A percentile compares a stretch with the other conserved stretches of the same genome.
Conservation (phyloP, 148 eudicot species). For the Polygonum aviculare region DNA sequence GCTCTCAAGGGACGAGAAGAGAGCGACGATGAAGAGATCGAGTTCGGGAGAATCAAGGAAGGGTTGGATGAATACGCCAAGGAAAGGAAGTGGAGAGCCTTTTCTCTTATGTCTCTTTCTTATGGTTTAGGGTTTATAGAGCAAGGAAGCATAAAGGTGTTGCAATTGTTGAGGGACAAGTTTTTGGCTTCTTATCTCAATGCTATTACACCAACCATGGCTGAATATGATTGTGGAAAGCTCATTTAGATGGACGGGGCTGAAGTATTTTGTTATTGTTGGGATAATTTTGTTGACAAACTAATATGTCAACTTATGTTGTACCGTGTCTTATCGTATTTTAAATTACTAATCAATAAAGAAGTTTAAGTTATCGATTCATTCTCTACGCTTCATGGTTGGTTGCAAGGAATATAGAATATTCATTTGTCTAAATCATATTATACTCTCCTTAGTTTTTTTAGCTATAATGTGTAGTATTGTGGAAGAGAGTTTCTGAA, state of each 20-base stretch:
- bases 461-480: too few species aligned
- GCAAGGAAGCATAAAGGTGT: slow-evolving; percentile 22
- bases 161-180: slow-evolving; percentile 31
- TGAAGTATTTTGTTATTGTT: too few species aligned
- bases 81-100: slow-evolving; percentile 40
- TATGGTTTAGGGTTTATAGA: slow-evolving; percentile 34
- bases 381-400: too few species aligned
- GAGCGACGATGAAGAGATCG: slow-evolving; percentile 7
- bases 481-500: too few species aligned
- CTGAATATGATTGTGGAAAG: slow-evolving; percentile 40
- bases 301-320: too few species aligned
- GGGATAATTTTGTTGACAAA: too few species aligned
- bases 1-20: slow-evolving; percentile 1
- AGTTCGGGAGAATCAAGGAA: slow-evolving; percentile 21
- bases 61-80: slow-evolving; percentile 26
- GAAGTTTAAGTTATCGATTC: too few species aligned
- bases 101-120: slow-evolving; percentile 23
- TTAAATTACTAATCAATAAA: too few species aligned
- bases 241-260: slow-evolving; percentile 2
- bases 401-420: too few species aligned
- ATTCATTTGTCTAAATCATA: too few species aligned
- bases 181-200: slow-evolving; percentile 20
- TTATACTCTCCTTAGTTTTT: too few species aligned
- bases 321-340: too few species aligned
- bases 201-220: slow-evolving; percentile 21